These are phyloP conservation scores for Rhazya stricta DNA, from an alignment of 257 asterid genomes.

Conservation along the genomic window DNA sequence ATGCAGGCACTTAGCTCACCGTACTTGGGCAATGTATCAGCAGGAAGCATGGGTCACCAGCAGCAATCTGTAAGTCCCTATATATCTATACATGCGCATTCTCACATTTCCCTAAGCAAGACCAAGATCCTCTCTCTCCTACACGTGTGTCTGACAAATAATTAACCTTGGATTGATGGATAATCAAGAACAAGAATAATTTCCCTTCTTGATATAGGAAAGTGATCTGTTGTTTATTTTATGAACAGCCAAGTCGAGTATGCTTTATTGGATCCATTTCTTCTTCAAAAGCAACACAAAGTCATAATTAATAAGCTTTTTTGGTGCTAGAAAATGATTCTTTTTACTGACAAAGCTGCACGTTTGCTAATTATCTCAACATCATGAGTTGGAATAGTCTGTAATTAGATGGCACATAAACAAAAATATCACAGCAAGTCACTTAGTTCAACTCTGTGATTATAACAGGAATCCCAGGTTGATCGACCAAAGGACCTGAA, in stretches of 20 bases:
- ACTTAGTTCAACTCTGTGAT: background rate
- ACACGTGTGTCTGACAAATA: slow-evolving; percentile 29
- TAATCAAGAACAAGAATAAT: slow-evolving; percentile 36
- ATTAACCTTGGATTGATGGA: slow-evolving; percentile 9
- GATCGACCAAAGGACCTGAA: slow-evolving; percentile 43
- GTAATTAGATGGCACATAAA: background rate
- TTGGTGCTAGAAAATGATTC: background rate
- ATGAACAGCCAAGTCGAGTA: slow-evolving; percentile 31
- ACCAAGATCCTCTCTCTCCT: slow-evolving; percentile 31
- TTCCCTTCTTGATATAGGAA: slow-evolving; percentile 3
- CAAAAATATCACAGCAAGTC: background rate
- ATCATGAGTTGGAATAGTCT: background rate
- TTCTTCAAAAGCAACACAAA: slow-evolving; percentile 18
- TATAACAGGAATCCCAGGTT: slow-evolving; percentile 39
- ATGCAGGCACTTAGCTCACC: slow-evolving; percentile 44
- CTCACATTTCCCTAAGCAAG: slow-evolving; percentile 48
- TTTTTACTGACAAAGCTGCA: background rate
- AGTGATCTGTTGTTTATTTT: slow-evolving; percentile 27
- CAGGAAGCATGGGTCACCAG: slow-evolving; percentile 43
- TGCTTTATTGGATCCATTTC: slow-evolving; percentile 63
- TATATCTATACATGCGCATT: slow-evolving; percentile 19
- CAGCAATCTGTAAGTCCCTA: slow-evolving; percentile 50
- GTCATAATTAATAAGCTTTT: slow-evolving; percentile 2
- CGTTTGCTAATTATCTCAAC: background rate
- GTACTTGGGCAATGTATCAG: slow-evolving; percentile 35